Percentiles rank a stretch among this genome's conserved stretches.
These are phyloP conservation scores for Fusarium chuoi DNA, from an alignment of 2,329 filamentous ascomycete genomes.

Conservation along the genomic window DNA sequence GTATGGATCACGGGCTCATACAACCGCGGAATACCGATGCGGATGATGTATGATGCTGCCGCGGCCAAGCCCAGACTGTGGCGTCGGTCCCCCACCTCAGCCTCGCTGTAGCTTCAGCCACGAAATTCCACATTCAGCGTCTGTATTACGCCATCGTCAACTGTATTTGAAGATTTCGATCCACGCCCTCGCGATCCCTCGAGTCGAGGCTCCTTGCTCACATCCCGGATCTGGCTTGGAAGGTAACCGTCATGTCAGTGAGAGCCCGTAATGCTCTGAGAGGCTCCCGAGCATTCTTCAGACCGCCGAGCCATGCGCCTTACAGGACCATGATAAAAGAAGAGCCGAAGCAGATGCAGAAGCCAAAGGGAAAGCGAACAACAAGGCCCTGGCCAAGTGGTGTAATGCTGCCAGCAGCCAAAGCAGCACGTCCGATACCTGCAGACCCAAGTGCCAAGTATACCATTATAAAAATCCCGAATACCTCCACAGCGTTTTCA, in stretches of 20 bases:
- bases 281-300: neutral
- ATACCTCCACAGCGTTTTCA: neutral
- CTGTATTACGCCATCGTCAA: neutral
- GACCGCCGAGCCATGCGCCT: neutral
- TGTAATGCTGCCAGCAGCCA: neutral
- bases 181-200: neutral
- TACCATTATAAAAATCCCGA: neutral
- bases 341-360: neutral
- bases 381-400: neutral
- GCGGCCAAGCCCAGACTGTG: conserved; percentile 21
- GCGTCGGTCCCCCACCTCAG: conserved; percentile 27
- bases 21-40: neutral
- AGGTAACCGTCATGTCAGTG: neutral
- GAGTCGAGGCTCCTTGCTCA: neutral
- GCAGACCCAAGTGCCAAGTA: neutral
- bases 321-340: neutral
- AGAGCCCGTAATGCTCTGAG: neutral
- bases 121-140: conserved; percentile 2
- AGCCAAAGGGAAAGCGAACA: neutral
- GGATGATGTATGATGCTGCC: conserved; percentile 25
- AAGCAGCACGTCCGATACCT: neutral
- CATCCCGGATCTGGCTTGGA: no score
- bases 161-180: neutral
- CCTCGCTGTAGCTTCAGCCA: conserved; percentile 34
- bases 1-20: neutral